Evolutionary conservation across 1,284 basidiomycete genomes (phyloP).

Genomic region (Cutaneotrichosporon cavernicola): DNA sequence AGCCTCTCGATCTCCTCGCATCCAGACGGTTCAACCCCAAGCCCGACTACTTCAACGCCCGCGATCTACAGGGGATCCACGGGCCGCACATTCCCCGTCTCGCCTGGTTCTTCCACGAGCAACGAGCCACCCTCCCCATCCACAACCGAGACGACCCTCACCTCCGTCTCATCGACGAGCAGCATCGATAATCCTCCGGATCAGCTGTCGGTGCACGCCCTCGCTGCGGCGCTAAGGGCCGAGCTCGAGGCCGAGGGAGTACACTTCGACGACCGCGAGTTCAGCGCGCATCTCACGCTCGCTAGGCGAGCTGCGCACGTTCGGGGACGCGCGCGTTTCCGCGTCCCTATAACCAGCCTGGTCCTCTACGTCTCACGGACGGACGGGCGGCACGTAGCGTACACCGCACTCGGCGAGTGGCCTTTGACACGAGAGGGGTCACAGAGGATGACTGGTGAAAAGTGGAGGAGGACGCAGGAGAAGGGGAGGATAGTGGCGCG

Average conservation of each 20-base stretch:
- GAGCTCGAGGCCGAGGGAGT: constrained; percentile 2
- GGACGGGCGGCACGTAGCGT: background rate
- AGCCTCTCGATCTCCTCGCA: background rate
- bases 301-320: background rate
- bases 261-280: background rate
- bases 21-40: too few species aligned
- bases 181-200: background rate
- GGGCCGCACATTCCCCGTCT: too few species aligned
- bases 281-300: constrained; percentile 6
- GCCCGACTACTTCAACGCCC: too few species aligned
- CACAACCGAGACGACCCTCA: too few species aligned
- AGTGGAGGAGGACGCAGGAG: background rate
- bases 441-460: background rate
- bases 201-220: background rate
- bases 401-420: constrained; percentile 1
- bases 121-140: too few species aligned
- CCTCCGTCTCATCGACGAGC: background rate
- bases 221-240: background rate
- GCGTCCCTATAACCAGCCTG: background rate
- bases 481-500: background rate
- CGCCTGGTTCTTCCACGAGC: too few species aligned
- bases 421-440: background rate
- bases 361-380: background rate
- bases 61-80: too few species aligned
- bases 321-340: background rate